Conservation (phyloP, 2,329 filamentous ascomycete species). For the Berkeleyomyces basicola region DNA sequence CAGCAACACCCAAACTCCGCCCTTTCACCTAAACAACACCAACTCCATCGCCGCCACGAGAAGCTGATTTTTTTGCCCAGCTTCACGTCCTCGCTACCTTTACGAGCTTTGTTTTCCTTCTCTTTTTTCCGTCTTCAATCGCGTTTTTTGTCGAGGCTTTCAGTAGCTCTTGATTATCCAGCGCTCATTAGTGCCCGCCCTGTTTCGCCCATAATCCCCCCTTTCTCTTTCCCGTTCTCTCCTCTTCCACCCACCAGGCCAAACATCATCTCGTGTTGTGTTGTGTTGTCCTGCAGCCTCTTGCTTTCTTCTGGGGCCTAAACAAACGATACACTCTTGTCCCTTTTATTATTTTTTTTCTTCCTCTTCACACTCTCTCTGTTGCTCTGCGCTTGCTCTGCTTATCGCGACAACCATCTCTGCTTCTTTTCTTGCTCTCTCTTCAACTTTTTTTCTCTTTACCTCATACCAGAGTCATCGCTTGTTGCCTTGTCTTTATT, state of each 20-base stretch:
- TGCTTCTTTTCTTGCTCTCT: neutral
- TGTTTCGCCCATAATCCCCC: neutral
- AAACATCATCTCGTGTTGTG: slow-evolving; percentile 5
- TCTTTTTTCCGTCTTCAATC: neutral
- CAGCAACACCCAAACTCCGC: neutral
- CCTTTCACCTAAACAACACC: neutral
- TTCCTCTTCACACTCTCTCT: slow-evolving; percentile 3
- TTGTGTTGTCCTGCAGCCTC: slow-evolving; percentile 9
- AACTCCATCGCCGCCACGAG: neutral
- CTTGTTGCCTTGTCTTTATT: neutral
- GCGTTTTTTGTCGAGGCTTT: slow-evolving; percentile 11
- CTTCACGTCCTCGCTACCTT: neutral
- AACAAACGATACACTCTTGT: neutral
- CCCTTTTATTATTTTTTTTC: neutral
- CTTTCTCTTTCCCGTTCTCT: neutral
- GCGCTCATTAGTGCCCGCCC: slow-evolving; percentile 1
- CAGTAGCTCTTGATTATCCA: slow-evolving; percentile 13
- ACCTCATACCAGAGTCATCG: neutral
- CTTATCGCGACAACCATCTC: neutral
- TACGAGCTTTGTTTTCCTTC: slow-evolving; percentile 7
- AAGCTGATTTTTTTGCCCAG: neutral
- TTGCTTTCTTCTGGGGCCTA: neutral
- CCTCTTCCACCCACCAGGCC: neutral
- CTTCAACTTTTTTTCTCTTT: neutral
- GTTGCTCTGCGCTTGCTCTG: neutral